Base-by-base conservation (phyloP, 441 rosid species). In the Erodium moschatum region DNA sequence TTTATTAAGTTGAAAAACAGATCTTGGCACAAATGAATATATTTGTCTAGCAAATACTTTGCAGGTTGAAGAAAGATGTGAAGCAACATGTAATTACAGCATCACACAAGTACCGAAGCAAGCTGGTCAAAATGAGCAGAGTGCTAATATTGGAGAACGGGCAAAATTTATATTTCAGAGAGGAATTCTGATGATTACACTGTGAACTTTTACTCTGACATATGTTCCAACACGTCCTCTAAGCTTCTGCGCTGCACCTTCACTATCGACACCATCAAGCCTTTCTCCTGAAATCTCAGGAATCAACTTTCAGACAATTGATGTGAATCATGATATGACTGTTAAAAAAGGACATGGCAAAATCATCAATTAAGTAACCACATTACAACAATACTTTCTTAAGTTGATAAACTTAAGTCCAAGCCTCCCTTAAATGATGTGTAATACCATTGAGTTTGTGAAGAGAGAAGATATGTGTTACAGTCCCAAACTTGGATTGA, bases 221-320 rank as follows among this genome's bases (percentile, higher is more conserved):
- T 83, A 81, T 67, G 97, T 89, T 75, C 96, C 97, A 48, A 82
- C 91, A 66, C 75, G 79, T 70, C 97, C 97, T 82, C 97, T 86
- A 63, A 92, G 96, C 81, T 83, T 92, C 78, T 73, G 85, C 6
- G 96, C 96, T 67, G 96, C 97, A 21, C 81, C 82, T 85, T 89
- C 97, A 64, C 97, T 81, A 50, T 70, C 86, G 54, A 85, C 18
- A 46, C 90, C 93, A 75, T 84, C 86, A 67, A 92, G 80, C 70
- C 71, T 85, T 81, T 91, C 86, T 54, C 96, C 96, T 91, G 79
- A 71, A 68, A 66, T 67, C 27, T 42, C 68, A 76, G 24, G 54
- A 56, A 70, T 38, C 0, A 11, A 27, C 61, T 10, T 69, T 72
- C 20, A 29, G 65, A 20, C 40, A 9, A 20, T 56, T 65, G 4